A percentile compares a stretch with the other conserved stretches of the same genome.
phyloP scores from a whole-genome alignment of 805 yeast genomes.

The Saccharomyces kudriavzevii region DNA sequence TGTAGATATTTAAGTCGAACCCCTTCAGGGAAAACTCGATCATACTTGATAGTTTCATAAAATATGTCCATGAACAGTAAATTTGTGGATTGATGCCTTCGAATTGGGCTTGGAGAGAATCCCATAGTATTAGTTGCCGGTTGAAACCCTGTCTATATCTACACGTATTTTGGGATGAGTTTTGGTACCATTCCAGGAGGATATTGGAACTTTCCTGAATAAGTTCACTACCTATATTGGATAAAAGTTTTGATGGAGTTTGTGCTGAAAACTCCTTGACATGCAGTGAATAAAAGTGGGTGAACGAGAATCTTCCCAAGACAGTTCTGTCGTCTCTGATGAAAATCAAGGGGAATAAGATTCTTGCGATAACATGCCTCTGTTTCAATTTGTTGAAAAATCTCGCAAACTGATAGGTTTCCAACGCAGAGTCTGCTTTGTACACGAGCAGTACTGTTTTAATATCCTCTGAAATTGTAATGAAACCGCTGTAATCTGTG shows the following conservation, averaged over 20 bases:
- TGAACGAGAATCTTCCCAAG: conserved; percentile 41
- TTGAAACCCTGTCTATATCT: conserved; percentile 72
- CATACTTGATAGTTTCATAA: conserved; percentile 63
- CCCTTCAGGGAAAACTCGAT: conserved; percentile 63
- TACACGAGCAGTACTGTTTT: conserved; percentile 29
- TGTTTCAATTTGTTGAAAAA: conserved; percentile 31
- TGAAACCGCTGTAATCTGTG: conserved; percentile 24
- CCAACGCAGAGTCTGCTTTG: conserved; percentile 25
- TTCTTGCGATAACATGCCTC: conserved; percentile 45
- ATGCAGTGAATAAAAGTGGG: conserved; percentile 34
- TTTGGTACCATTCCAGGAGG: conserved; percentile 37
- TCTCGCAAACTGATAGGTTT: conserved; percentile 27
- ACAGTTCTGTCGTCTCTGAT: conserved; percentile 55
- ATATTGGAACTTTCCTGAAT: conserved; percentile 42
- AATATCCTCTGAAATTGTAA: conserved; percentile 33
- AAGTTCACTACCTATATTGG: conserved; percentile 8
- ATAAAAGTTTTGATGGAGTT: conserved; percentile 1
- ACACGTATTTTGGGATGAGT: conserved; percentile 59
- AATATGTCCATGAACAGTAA: conserved; percentile 60
- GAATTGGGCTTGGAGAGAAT: conserved; percentile 67
- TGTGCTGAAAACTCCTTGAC: conserved; percentile 33
- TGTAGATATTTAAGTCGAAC: conserved; percentile 65
- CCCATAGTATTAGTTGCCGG: conserved; percentile 55
- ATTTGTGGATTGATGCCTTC: conserved; percentile 54
- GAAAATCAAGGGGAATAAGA: conserved; percentile 52